These are phyloP conservation scores for Neohortaea acidophila DNA, from an alignment of 495 filamentous ascomycete species.

Conservation along the genomic window DNA sequence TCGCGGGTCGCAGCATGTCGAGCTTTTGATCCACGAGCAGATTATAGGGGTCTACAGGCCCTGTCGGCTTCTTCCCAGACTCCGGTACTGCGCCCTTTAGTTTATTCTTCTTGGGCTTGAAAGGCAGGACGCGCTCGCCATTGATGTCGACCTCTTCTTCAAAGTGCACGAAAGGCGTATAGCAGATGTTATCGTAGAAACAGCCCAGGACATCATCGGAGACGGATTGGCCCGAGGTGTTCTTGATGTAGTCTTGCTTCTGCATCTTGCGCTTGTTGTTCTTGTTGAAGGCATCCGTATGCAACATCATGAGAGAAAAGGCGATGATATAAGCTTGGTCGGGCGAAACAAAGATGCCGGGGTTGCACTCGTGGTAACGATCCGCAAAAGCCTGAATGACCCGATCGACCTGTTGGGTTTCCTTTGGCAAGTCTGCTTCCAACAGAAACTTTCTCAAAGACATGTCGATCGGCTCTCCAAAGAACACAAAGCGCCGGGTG, in stretches of 20 bases:
- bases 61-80: slow-evolving; percentile 48
- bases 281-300: slow-evolving; percentile 97
- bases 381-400: slow-evolving; percentile 90
- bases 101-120: slow-evolving; percentile 48
- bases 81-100: slow-evolving; percentile 57
- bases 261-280: slow-evolving; percentile 99
- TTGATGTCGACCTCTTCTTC: slow-evolving; percentile 81
- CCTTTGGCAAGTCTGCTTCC: slow-evolving; percentile 90
- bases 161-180: slow-evolving; percentile 92
- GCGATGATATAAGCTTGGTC: slow-evolving; percentile 96
- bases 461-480: slow-evolving; percentile 96
- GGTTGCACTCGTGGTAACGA: slow-evolving; percentile 95
- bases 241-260: slow-evolving; percentile 87
- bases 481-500: slow-evolving; percentile 87
- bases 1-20: slow-evolving; percentile 61
- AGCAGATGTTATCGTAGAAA: slow-evolving; percentile 96
- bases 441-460: slow-evolving; percentile 86
- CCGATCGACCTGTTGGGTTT: slow-evolving; percentile 95
- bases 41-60: slow-evolving; percentile 89
- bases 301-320: slow-evolving; percentile 88
- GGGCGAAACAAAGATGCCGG: slow-evolving; percentile 79
- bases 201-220: slow-evolving; percentile 85
- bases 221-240: slow-evolving; percentile 68
- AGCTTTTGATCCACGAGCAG: slow-evolving; percentile 81
- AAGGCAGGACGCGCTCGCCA: slow-evolving; percentile 54